Conservation (phyloP, 805 yeast species). For the Hanseniaspora nectarophila region DNA sequence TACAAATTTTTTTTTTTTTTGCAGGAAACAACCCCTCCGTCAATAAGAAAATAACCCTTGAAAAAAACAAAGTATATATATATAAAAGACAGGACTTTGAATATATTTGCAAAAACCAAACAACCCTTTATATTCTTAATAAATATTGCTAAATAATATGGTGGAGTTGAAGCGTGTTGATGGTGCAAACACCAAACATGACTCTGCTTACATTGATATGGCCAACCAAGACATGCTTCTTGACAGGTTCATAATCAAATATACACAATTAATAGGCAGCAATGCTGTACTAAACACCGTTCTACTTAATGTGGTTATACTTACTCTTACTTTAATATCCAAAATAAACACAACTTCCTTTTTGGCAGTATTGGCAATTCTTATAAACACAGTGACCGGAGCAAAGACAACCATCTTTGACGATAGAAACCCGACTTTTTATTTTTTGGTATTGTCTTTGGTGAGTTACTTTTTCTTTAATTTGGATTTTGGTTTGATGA, state of each 20-base stretch:
- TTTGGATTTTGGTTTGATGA: neutral
- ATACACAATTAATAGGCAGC: neutral
- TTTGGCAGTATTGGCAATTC: neutral
- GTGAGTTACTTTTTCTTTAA: neutral
- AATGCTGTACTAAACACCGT: neutral
- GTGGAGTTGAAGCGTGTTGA: neutral
- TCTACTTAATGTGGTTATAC: neutral
- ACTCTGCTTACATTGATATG: neutral
- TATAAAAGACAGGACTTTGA: too few species aligned
- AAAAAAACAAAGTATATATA: too few species aligned
- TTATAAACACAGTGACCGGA: neutral
- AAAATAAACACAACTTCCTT: neutral
- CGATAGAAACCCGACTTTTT: neutral
- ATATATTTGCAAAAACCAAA: neutral
- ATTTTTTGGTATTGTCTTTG: neutral
- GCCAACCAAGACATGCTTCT: neutral
- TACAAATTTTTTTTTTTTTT: too few species aligned
- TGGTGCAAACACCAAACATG: neutral
- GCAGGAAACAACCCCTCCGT: neutral
- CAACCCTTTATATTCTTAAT: neutral
- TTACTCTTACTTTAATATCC: neutral
- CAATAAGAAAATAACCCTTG: too few species aligned
- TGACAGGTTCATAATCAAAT: neutral
- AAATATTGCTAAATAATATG: neutral
- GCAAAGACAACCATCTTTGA: neutral